A percentile compares a stretch with the other conserved stretches of the same genome.
Conservation (phyloP, 2,329 filamentous ascomycete species). For the Aspergillus sojae region DNA sequence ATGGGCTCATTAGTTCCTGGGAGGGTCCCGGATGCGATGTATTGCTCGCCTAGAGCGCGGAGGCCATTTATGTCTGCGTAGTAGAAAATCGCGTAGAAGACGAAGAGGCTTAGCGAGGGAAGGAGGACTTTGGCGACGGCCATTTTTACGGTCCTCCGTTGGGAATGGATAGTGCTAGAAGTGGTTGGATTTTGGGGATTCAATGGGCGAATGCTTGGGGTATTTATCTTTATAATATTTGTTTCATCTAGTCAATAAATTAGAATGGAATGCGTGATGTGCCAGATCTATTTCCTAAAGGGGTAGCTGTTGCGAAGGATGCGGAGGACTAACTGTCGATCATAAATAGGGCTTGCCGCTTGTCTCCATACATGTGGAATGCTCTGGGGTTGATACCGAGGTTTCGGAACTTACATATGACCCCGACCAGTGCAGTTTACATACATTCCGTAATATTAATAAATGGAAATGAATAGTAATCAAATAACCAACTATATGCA, state of each 20-base stretch:
- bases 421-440: background rate
- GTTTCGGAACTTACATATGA: background rate
- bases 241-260: background rate
- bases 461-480: background rate
- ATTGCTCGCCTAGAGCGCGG: constrained; percentile 20
- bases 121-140: constrained; percentile 28
- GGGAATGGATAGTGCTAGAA: background rate
- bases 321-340: background rate
- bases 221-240: background rate
- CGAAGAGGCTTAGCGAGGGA: constrained; percentile 34
- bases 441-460: background rate
- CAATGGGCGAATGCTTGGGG: background rate
- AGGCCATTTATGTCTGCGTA: constrained; percentile 38
- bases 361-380: background rate
- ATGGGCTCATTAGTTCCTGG: constrained; percentile 31
- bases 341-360: background rate
- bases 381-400: background rate
- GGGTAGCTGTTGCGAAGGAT: constrained; percentile 1
- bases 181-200: background rate
- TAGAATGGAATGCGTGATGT: background rate
- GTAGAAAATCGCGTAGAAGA: constrained; percentile 38
- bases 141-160: constrained; percentile 13
- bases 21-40: constrained; percentile 28
- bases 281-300: background rate
- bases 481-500: background rate